Evolutionary conservation across 768 basidiomycete genomes (phyloP), one percentile per base, ranked within the genome.

Genomic region (Xerocomellus dryophilus): DNA sequence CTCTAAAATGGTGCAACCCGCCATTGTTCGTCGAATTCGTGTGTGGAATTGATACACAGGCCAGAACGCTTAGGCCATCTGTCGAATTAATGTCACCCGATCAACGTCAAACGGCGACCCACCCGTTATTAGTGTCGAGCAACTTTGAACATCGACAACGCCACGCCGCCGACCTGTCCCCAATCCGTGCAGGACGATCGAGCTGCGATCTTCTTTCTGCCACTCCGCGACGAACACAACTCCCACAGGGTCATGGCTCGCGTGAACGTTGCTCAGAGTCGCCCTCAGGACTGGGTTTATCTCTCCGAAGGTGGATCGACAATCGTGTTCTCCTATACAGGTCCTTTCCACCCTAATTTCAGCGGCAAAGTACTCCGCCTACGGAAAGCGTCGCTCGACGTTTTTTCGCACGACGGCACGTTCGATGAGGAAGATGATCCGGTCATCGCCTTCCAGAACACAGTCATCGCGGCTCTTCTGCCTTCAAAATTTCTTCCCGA

Each of bases 261-360:
- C 11, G 25, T 57, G 15, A 55, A 50, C 11, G 51, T 72, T 43
- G 47, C 60, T 15, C 49, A 68, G 43, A 77, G 63, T 29, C 63
- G 59, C n/a, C 76, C 75, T 1, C 51, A 45, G 11, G 74, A 90
- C 68, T 98, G 95, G 94, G 72, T 66, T 57, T 98, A 98, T 66
- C 73, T 93, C 20, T 86, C 92, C 0, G 96, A 98, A 74, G 96
- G 96, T n/a, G 92, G 90, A 18, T 88, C 92, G 18, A 88, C 91
- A 7, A 82, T 93, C 60, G 92, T 98, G 15, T 91, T 94, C 70
- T 83, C 89, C 8, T 96, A 95, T 65, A 60, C 64, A 10, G 91
- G 93, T 0, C 75, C 80, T 18, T 45, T 65, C 7, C 69, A 81
- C 58, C 68, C 78, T 2, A 53, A 67, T 8, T 87, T 86, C 66